phyloP scores from a whole-genome alignment of 1,139 yeast species.

The Yamadazyma oceani region DNA sequence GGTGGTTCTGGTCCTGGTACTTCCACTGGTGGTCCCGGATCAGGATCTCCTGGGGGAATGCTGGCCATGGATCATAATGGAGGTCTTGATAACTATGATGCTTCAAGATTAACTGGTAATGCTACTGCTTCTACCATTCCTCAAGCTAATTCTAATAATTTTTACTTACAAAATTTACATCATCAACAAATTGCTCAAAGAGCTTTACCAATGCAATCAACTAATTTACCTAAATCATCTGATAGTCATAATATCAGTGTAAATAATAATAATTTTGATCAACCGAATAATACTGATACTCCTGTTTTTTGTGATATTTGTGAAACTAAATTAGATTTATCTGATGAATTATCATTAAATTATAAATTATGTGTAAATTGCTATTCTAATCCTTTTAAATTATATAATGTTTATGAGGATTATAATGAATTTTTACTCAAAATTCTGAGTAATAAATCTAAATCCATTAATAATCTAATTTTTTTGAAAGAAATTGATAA shows the following conservation, averaged over 20 bases:
- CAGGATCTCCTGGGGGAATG: slow-evolving; percentile 6
- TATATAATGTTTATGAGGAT: slow-evolving; percentile 36
- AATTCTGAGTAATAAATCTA: slow-evolving; percentile 22
- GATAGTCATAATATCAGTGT: not conserved
- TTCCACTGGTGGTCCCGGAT: slow-evolving; percentile 6
- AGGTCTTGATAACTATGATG: slow-evolving; percentile 7
- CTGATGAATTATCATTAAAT: slow-evolving; percentile 24
- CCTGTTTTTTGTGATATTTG: slow-evolving; percentile 30
- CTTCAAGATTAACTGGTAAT: slow-evolving; percentile 10
- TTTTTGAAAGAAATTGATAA: slow-evolving; percentile 39
- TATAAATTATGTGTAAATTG: slow-evolving; percentile 31
- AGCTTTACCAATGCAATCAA: slow-evolving; percentile 18
- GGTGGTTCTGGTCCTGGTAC: slow-evolving; percentile 6
- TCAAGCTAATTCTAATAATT: slow-evolving; percentile 12
- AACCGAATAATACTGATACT: slow-evolving; percentile 4
- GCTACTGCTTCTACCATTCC: slow-evolving; percentile 13
- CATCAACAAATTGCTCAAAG: slow-evolving; percentile 20
- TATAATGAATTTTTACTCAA: slow-evolving; percentile 35
- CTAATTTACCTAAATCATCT: slow-evolving; percentile 13
- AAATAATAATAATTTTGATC: slow-evolving; percentile 4
- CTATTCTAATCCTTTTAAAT: slow-evolving; percentile 34
- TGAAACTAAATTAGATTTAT: slow-evolving; percentile 20
- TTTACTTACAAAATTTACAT: slow-evolving; percentile 14
- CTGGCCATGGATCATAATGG: slow-evolving; percentile 3
- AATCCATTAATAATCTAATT: slow-evolving; percentile 30